Evolutionary conservation across 345 rosid genomes (phyloP).

Genomic region (Citropsis articulata): DNA sequence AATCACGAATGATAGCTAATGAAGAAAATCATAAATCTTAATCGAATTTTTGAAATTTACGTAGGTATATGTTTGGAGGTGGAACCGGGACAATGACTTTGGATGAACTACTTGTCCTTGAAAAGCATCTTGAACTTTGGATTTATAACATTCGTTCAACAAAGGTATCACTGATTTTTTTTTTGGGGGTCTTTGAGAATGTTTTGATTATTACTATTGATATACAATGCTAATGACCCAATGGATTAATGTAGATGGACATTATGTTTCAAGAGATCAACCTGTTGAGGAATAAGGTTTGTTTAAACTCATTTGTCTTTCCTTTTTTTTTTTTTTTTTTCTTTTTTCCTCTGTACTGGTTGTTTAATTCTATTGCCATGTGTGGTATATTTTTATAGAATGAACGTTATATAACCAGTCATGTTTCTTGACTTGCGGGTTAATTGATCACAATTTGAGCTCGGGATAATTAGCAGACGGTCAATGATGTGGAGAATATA

Average conservation of each 20-base stretch:
- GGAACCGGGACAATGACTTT: constrained; percentile 62
- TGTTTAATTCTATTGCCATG: too few species aligned
- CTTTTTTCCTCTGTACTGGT: background rate
- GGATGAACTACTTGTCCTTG: constrained; percentile 69
- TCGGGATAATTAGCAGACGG: too few species aligned
- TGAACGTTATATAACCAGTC: too few species aligned
- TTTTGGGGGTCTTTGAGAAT: background rate
- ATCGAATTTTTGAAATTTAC: background rate
- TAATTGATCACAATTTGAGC: too few species aligned
- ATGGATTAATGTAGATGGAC: constrained; percentile 55
- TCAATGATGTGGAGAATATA: too few species aligned
- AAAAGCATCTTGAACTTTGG: constrained; percentile 89
- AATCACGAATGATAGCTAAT: too few species aligned
- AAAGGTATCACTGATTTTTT: constrained; percentile 45
- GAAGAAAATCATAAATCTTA: too few species aligned
- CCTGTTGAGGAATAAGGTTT: constrained; percentile 70
- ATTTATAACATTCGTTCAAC: constrained; percentile 73
- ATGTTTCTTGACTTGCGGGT: too few species aligned
- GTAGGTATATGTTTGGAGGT: constrained; percentile 82
- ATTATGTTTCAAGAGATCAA: constrained; percentile 78
- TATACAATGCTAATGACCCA: background rate
- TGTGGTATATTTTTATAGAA: too few species aligned
- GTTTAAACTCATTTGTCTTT: background rate
- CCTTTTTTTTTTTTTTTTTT: background rate
- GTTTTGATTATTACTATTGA: background rate